Evolutionary conservation across 129 eudicot species (phyloP).

Genomic region (Centrapalus pauciflorus): DNA sequence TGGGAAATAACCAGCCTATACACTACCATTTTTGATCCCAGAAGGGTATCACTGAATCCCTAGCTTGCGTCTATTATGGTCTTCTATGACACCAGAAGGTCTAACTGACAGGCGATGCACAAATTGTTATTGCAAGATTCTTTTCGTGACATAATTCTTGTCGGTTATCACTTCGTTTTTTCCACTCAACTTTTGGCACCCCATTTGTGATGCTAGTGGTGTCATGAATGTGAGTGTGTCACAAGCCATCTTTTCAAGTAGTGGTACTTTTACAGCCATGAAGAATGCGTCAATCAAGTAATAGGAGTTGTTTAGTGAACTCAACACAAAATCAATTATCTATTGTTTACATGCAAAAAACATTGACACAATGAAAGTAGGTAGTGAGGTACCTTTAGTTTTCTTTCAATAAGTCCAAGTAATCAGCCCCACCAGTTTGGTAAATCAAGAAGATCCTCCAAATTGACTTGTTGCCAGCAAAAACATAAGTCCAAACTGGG

Average conservation of each 20-base stretch:
- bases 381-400: slow-evolving; percentile 11
- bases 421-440: slow-evolving; percentile 19
- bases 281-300: slow-evolving; percentile 5
- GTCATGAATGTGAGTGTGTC: too few species aligned
- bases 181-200: too few species aligned
- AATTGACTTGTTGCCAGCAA: slow-evolving; percentile 5
- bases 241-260: background rate
- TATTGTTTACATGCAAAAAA: background rate
- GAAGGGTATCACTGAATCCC: too few species aligned
- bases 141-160: too few species aligned
- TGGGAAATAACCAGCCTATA: too few species aligned
- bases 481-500: background rate
- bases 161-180: too few species aligned
- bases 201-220: too few species aligned
- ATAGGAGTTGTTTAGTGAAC: background rate
- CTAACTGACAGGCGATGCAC: too few species aligned
- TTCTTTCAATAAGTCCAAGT: background rate
- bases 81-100: too few species aligned
- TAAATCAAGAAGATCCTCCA: slow-evolving; percentile 13
- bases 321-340: background rate
- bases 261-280: slow-evolving; percentile 13
- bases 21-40: too few species aligned
- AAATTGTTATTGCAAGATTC: too few species aligned
- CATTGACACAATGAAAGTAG: slow-evolving; percentile 5
- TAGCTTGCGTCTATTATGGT: too few species aligned